Conservation (phyloP, 306 rosid species). For the Pterocarpus macrocarpus region DNA sequence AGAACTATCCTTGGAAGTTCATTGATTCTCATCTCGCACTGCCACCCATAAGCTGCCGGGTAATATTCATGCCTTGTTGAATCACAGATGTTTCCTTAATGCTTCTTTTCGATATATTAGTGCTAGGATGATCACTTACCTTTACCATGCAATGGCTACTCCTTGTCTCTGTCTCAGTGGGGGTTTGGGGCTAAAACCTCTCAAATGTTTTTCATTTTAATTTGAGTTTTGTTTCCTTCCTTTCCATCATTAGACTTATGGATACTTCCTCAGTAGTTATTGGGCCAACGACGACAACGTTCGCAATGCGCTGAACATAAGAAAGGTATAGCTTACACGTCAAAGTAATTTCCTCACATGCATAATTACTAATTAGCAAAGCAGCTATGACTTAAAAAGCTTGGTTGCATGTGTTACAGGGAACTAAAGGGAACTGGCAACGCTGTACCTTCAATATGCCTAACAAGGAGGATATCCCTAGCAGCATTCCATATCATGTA, state of each 20-base stretch:
- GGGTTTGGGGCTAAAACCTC: background rate
- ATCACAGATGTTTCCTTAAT: background rate
- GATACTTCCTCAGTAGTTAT: slow-evolving; percentile 30
- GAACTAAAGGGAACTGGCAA: slow-evolving; percentile 65
- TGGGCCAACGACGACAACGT: slow-evolving; percentile 76
- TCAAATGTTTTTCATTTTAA: background rate
- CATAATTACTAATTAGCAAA: background rate
- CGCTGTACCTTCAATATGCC: slow-evolving; percentile 44
- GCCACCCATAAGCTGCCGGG: slow-evolving; percentile 51
- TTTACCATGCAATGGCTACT: background rate
- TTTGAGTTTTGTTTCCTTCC: background rate
- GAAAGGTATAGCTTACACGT: slow-evolving; percentile 52
- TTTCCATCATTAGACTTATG: slow-evolving; percentile 14
- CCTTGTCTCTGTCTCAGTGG: background rate
- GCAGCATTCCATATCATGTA: slow-evolving; percentile 54
- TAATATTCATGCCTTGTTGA: slow-evolving; percentile 21
- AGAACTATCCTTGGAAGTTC: background rate
- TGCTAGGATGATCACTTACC: background rate
- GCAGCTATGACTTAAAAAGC: background rate
- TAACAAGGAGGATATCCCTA: background rate
- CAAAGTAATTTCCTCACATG: background rate
- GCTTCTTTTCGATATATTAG: background rate
- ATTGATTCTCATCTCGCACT: slow-evolving; percentile 18
- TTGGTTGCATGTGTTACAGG: slow-evolving; percentile 51
- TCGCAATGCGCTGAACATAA: slow-evolving; percentile 61